Percentiles rank a stretch among this genome's conserved stretches.
These are phyloP conservation scores for Rosa chinensis DNA, from an alignment of 306 rosid species.

Conservation along the genomic window DNA sequence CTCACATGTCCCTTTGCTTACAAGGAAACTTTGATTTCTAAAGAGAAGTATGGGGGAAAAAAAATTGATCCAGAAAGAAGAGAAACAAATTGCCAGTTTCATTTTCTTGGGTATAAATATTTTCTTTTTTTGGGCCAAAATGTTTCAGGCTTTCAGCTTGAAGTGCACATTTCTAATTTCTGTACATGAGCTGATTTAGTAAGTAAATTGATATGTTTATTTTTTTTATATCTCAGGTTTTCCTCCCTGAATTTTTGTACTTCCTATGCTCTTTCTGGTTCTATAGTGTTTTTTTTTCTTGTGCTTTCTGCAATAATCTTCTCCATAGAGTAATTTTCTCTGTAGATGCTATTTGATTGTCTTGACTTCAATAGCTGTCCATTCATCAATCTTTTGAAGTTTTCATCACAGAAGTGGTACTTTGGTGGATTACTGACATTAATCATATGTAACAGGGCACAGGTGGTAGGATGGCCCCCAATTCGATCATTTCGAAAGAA, in stretches of 20 bases:
- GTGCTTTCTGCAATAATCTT: neutral
- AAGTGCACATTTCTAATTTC: neutral
- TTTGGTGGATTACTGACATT: conserved; percentile 12
- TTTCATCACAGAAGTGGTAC: neutral
- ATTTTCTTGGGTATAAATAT: neutral
- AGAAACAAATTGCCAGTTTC: neutral
- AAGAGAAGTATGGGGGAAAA: neutral
- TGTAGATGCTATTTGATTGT: neutral
- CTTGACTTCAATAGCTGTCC: neutral
- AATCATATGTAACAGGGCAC: conserved; percentile 63
- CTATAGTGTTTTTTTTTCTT: neutral
- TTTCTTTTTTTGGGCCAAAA: neutral
- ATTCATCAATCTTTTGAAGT: neutral
- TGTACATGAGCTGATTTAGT: neutral
- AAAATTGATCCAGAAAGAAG: neutral
- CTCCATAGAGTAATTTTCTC: neutral
- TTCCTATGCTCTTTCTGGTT: neutral
- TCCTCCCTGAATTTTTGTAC: neutral
- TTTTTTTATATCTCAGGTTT: neutral
- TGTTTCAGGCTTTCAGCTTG: neutral
- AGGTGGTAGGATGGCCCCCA: conserved; percentile 99
- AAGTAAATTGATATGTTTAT: neutral
- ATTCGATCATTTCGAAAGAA: conserved; percentile 88
- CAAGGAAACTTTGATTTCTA: neutral
- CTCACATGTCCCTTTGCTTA: neutral